Conservation (phyloP, 1,284 basidiomycete species). For the Sanghuangporus sanghuang region DNA sequence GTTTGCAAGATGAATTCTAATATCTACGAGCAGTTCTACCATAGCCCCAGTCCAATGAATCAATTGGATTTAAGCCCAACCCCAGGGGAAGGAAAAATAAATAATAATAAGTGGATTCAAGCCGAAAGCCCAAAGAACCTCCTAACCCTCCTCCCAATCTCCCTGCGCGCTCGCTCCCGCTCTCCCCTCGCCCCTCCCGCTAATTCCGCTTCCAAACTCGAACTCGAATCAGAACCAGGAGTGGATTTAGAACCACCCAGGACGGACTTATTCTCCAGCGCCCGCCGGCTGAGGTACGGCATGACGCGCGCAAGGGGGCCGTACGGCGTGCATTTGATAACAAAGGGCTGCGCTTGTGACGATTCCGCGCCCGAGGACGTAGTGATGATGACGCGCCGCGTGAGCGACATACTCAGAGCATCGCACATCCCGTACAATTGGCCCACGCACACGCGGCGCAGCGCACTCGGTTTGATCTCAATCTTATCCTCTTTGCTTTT, state of each 20-base stretch:
- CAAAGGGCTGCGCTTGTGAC: slow-evolving; percentile 55
- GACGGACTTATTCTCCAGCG: slow-evolving; percentile 68
- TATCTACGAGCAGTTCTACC: neutral
- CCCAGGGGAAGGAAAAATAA: neutral
- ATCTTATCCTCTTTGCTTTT: slow-evolving; percentile 28
- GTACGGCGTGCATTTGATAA: slow-evolving; percentile 84
- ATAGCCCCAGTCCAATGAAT: neutral
- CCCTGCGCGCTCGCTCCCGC: slow-evolving; percentile 42
- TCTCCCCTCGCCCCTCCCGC: slow-evolving; percentile 49
- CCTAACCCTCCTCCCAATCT: slow-evolving; percentile 41
- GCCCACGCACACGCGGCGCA: slow-evolving; percentile 68
- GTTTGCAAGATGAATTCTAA: too few relatives aligned
- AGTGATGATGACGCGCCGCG: slow-evolving; percentile 44
- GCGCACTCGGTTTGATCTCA: slow-evolving; percentile 37
- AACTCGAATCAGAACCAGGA: slow-evolving; percentile 71
- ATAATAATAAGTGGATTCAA: neutral
- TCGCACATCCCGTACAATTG: slow-evolving; percentile 80
- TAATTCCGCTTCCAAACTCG: slow-evolving; percentile 22
- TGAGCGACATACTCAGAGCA: slow-evolving; percentile 69
- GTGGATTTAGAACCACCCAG: slow-evolving; percentile 30
- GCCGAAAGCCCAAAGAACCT: neutral
- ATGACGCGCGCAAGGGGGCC: slow-evolving; percentile 52
- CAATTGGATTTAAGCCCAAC: neutral
- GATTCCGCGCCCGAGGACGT: slow-evolving; percentile 59
- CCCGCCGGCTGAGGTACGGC: slow-evolving; percentile 61